Conservation (phyloP, 371 early-diverging fungal species). For the Mucor sp. region DNA sequence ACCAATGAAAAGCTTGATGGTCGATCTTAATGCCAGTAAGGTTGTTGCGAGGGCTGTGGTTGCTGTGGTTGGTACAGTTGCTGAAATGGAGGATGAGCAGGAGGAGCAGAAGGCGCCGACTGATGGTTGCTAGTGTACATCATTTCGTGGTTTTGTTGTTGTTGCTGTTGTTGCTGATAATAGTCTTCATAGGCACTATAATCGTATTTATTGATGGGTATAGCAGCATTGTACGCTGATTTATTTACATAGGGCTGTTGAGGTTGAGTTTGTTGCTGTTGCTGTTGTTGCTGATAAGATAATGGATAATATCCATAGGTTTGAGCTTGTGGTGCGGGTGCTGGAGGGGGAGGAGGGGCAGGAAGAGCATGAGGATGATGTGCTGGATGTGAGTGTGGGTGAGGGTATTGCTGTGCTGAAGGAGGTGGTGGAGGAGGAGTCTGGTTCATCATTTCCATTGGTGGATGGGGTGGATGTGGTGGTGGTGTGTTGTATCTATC, state of each 20-base stretch:
- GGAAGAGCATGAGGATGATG: background rate
- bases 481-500: conserved; percentile 13
- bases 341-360: background rate
- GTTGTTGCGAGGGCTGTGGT: conserved; percentile 12
- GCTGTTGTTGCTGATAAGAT: conserved; percentile 3
- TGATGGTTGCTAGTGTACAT: background rate
- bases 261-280: conserved; percentile 52
- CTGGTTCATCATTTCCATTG: background rate
- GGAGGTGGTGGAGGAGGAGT: background rate
- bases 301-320: background rate
- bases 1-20: background rate
- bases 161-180: conserved; percentile 1
- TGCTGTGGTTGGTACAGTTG: background rate
- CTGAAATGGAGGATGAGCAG: background rate
- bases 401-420: background rate
- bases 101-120: background rate
- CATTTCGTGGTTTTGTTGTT: background rate
- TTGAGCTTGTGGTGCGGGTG: background rate
- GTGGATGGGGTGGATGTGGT: conserved; percentile 7
- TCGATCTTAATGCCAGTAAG: conserved; percentile 34
- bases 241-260: conserved; percentile 85
- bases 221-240: conserved; percentile 56
- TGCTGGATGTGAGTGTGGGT: background rate
- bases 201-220: conserved; percentile 4
- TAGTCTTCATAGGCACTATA: conserved; percentile 1